Evolutionary conservation across 805 yeast species (phyloP).

Genomic region (Saccharomycopsis synnaedendra): DNA sequence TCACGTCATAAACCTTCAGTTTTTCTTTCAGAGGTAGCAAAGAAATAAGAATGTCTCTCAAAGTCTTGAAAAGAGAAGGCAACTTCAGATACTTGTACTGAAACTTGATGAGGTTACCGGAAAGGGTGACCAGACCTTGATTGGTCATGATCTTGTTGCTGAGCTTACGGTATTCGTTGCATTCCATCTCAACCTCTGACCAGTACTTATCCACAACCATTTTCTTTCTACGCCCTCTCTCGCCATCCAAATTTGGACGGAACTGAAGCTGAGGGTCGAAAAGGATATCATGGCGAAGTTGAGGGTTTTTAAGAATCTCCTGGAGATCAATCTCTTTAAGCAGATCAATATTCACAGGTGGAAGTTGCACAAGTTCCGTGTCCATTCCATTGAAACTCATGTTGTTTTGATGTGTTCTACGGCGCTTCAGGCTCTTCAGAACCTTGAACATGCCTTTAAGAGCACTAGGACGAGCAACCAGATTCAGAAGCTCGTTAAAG

Average conservation of each 20-base stretch:
- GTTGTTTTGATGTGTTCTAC: slow-evolving; percentile 3
- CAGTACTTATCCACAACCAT: slow-evolving; percentile 72
- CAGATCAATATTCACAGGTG: slow-evolving; percentile 16
- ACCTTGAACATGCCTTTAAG: background rate
- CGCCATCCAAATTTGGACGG: slow-evolving; percentile 86
- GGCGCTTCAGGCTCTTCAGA: slow-evolving; percentile 1
- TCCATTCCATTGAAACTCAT: slow-evolving; percentile 12
- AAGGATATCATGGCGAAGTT: slow-evolving; percentile 81
- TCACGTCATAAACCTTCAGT: slow-evolving; percentile 49
- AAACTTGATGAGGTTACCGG: slow-evolving; percentile 3
- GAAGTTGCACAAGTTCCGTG: slow-evolving; percentile 4
- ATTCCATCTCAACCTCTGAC: slow-evolving; percentile 64
- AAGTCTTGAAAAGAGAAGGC: slow-evolving; percentile 64
- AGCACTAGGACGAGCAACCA: background rate
- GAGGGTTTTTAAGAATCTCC: slow-evolving; percentile 85
- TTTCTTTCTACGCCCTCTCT: slow-evolving; percentile 73
- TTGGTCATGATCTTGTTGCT: slow-evolving; percentile 18
- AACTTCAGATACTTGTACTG: slow-evolving; percentile 31
- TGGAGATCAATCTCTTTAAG: slow-evolving; percentile 79
- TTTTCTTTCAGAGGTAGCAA: slow-evolving; percentile 71
- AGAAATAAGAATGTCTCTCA: slow-evolving; percentile 62
- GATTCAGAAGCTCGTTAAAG: background rate
- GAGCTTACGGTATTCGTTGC: slow-evolving; percentile 30
- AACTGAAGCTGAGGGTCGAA: slow-evolving; percentile 90
- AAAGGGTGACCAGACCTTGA: slow-evolving; percentile 5